Percentiles rank a stretch among this genome's conserved stretches.
Conservation (phyloP, 2,329 filamentous ascomycete genomes). For the Botrytis fabae region DNA sequence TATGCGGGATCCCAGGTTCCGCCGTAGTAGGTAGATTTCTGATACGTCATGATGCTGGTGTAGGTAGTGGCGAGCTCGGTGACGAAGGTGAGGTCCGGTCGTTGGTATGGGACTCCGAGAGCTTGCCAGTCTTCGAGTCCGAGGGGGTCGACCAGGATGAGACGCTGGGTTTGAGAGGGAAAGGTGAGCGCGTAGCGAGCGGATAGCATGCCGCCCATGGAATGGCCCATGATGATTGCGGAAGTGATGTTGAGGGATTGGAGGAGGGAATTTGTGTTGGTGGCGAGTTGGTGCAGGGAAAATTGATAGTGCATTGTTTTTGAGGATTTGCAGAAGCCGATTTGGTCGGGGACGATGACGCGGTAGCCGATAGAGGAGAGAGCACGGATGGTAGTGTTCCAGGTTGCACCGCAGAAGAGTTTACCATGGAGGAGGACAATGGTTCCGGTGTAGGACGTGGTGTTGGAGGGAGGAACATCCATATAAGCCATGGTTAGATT, state of each 20-base stretch:
- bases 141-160: conserved; percentile 54
- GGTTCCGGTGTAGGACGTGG: conserved; percentile 33
- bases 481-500: conserved; percentile 9
- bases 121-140: conserved; percentile 54
- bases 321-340: conserved; percentile 59
- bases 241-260: conserved; percentile 46
- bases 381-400: conserved; percentile 49
- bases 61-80: conserved; percentile 47
- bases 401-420: conserved; percentile 57
- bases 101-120: conserved; percentile 48
- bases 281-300: conserved; percentile 52
- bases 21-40: conserved; percentile 49
- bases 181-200: conserved; percentile 54
- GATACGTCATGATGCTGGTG: conserved; percentile 46
- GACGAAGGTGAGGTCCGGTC: conserved; percentile 44
- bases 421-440: conserved; percentile 55
- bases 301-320: conserved; percentile 55
- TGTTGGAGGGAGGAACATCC: neutral
- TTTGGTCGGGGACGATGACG: conserved; percentile 51
- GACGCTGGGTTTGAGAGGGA: conserved; percentile 45
- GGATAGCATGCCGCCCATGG: conserved; percentile 56
- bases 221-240: conserved; percentile 54
- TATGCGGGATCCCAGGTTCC: conserved; percentile 50
- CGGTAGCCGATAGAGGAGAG: conserved; percentile 50
- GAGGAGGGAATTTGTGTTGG: conserved; percentile 53